phyloP scores from a whole-genome alignment of 495 filamentous ascomycete genomes.

The Hyaloscypha variabilis region DNA sequence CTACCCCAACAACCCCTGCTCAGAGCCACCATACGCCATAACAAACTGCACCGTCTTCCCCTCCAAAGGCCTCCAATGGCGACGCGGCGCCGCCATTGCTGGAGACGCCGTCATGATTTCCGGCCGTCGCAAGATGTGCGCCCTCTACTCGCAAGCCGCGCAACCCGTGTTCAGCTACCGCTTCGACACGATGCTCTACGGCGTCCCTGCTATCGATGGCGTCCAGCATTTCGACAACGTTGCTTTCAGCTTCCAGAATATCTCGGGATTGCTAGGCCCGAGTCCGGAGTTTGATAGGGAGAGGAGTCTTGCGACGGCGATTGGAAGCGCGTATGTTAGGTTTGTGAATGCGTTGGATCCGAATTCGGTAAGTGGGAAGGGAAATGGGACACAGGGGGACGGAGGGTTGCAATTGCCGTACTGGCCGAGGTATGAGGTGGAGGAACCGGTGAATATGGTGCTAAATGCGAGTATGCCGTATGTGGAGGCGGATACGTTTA shows the following conservation, averaged over 20 bases:
- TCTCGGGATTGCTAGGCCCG: conserved; percentile 49
- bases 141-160: conserved; percentile 43
- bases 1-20: conserved; percentile 51
- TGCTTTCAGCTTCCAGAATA: conserved; percentile 63
- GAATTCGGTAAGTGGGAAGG: conserved; percentile 34
- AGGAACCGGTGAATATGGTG: conserved; percentile 46
- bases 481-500: conserved; percentile 43
- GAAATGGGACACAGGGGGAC: conserved; percentile 25
- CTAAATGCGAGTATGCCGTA: conserved; percentile 42
- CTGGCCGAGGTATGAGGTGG: conserved; percentile 49
- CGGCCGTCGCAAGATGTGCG: conserved; percentile 55
- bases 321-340: conserved; percentile 56
- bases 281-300: conserved; percentile 48
- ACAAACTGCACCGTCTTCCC: conserved; percentile 45
- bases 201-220: conserved; percentile 39
- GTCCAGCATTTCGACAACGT: conserved; percentile 64
- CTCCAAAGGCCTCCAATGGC: conserved; percentile 42
- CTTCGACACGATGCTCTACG: conserved; percentile 48
- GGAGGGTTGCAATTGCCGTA: conserved; percentile 34
- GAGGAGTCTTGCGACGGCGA: conserved; percentile 49
- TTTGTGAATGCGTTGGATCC: conserved; percentile 57
- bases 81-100: conserved; percentile 19
- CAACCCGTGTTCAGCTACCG: conserved; percentile 60
- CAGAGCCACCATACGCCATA: conserved; percentile 45
- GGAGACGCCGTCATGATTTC: conserved; percentile 56